These are phyloP conservation scores for Gigaspora rosea DNA, from an alignment of 192 early-diverging fungal species.

Conservation along the genomic window DNA sequence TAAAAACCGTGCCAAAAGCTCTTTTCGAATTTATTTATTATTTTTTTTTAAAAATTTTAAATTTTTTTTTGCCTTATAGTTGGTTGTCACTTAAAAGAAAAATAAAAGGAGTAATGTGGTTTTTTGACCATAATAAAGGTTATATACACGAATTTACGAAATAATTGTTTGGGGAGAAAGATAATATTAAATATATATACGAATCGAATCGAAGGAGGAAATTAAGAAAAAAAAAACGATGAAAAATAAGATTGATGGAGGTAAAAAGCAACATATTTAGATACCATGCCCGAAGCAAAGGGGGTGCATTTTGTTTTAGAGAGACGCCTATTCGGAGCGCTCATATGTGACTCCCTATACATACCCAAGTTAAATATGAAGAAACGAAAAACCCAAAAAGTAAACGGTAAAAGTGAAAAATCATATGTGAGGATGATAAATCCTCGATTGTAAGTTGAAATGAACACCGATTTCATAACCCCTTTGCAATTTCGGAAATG, in stretches of 20 bases:
- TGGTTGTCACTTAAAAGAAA: constrained; percentile 3
- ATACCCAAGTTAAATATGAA: background rate
- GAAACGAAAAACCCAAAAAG: background rate
- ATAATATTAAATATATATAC: background rate
- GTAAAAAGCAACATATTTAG: no score
- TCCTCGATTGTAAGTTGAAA: background rate
- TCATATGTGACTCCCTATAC: background rate
- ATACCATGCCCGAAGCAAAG: no score
- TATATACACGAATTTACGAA: background rate
- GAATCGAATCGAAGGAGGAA: background rate
- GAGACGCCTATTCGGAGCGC: background rate
- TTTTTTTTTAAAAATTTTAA: background rate
- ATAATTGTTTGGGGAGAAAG: background rate
- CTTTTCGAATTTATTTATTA: background rate
- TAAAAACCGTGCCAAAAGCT: constrained; percentile 14
- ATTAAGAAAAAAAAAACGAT: background rate
- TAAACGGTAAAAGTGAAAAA: background rate
- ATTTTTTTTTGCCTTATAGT: constrained; percentile 5
- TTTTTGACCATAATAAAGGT: background rate
- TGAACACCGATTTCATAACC: background rate
- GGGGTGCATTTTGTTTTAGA: no score
- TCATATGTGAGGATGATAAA: background rate
- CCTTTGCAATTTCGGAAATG: background rate
- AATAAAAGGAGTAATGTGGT: background rate
- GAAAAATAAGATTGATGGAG: no score